Evolutionary conservation across 805 yeast species (phyloP), one percentile per base, ranked within the genome.

Genomic region (Metschnikowia lunata): DNA sequence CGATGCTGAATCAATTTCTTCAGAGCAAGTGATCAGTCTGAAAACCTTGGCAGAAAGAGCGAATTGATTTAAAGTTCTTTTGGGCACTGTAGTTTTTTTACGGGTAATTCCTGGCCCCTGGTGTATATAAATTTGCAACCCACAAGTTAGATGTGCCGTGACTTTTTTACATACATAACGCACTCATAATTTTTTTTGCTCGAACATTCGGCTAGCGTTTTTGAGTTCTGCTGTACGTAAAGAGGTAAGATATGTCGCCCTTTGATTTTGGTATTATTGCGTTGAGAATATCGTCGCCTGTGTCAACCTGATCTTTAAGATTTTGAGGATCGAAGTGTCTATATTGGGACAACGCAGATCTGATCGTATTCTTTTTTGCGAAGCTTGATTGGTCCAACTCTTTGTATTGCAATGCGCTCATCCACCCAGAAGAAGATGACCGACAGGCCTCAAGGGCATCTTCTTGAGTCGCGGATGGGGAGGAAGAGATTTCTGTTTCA

Each of bases 291-390:
- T 33, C 36, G 32, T 52, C 56, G 14, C 55, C 56, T 12, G 50
- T 51, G 23, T 49, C 43, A 31, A 42, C 34, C n/a, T 23, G 30
- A 2, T 28, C 14, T 1, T 27, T 34, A 7, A 44, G 35, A 27
- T 26, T 31, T 11, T 13, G 26, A 0, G 89, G 85, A 52, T 82
- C 76, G 15, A 78, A 69, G 59, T 88, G 96, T 43, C 70, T 70
- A 58, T 79, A 88, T 11, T 79, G 83, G 15, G 68, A 58, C 23
- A 88, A 65, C 34, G 89, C 85, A 37, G 74, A 74, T 54, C 78
- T 71, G 29, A 85, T 77, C 4, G 77, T 65, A 29, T 62, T 62
- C 41, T 62, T 64, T 39, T 71, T 72, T 39, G 62, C 62, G 18
- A 34, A 30, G 26, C 58, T 52, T 1, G 46, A 39, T n/a, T 50